Base-by-base conservation (phyloP, 164 flowering plant genomes). In the Vitis amurensis region DNA sequence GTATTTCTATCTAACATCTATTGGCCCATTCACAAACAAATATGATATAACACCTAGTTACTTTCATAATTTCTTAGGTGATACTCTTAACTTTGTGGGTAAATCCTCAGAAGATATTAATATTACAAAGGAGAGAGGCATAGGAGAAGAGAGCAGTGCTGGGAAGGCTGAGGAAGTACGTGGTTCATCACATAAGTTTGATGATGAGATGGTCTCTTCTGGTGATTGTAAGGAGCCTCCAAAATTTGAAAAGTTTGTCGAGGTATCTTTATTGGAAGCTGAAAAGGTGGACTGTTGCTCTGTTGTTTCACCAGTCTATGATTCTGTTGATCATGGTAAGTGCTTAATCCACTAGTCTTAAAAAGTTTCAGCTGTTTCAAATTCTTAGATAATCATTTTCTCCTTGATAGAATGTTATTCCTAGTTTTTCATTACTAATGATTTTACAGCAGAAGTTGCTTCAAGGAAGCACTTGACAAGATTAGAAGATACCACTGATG, bases 261-360 rank as follows among this genome's bases (percentile, higher is more conserved):
- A 44, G 11, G 57, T 58, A 7, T 44, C 69, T 53, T 13, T 44
- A 66, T 2, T 52, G 48, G 30, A 63, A 27, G 51, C 37, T 29
- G 63, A 63, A 15, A 52, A n/a, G 9, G 67, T 8, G 12, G 27
- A 11, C 48, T 63, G 49, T 48, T 51, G 50, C 61, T n/a, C 37
- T 12, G 61, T 61, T 53, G 55, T 53, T 64, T 31, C 70, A 16
- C 12, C 63, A 61, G 30, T 49, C 27, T 12, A 9, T 66, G 23
- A 44, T 50, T 58, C 68, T 11, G 16, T 55, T 4, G 6, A 51
- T 4, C 27, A 27, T 48, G 63, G 72, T 74, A 16, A 57, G 72
- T 51, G 11, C 19, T 67, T 53, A 8, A 31, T 37, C 5, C 50
- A n/a, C 44, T 15, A 11, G 44, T 30, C 17, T 53, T 5, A 53